Conservation (phyloP, 1,284 basidiomycete genomes). For the Agroathelia rolfsii region DNA sequence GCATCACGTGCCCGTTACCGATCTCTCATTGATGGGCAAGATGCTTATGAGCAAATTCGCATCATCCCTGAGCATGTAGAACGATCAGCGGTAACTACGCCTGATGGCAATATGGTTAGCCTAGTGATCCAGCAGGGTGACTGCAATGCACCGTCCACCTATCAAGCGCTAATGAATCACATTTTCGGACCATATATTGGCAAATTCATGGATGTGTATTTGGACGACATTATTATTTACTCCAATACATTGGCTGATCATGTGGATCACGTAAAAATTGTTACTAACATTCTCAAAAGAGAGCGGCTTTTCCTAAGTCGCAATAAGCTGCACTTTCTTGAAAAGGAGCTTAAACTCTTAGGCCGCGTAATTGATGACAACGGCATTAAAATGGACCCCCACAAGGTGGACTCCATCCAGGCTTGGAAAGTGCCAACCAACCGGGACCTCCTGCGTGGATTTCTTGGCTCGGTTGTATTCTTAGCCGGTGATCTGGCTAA, state of each 20-base stretch:
- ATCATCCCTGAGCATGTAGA: slow-evolving; percentile 19
- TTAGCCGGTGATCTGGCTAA: slow-evolving; percentile 10
- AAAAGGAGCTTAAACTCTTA: slow-evolving; percentile 15
- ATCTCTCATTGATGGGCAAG: slow-evolving; percentile 18
- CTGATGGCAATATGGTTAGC: slow-evolving; percentile 27
- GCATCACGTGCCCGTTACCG: slow-evolving; percentile 16
- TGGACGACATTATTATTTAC: slow-evolving; percentile 37
- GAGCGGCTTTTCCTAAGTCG: slow-evolving; percentile 17
- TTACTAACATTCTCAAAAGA: slow-evolving; percentile 14
- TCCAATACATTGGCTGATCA: slow-evolving; percentile 26
- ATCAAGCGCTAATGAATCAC: slow-evolving; percentile 25
- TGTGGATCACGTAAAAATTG: slow-evolving; percentile 15
- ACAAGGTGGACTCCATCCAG: slow-evolving; percentile 19
- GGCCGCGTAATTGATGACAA: slow-evolving; percentile 21
- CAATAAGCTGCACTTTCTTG: slow-evolving; percentile 21
- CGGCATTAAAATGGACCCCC: slow-evolving; percentile 22
- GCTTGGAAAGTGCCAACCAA: slow-evolving; percentile 21
- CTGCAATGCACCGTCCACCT: slow-evolving; percentile 26
- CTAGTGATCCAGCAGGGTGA: slow-evolving; percentile 27
- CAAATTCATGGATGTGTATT: slow-evolving; percentile 28
- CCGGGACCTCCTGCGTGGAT: slow-evolving; percentile 6
- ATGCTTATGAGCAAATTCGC: slow-evolving; percentile 26
- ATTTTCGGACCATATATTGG: slow-evolving; percentile 24
- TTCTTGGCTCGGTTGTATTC: slow-evolving; percentile 14
- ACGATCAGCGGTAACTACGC: slow-evolving; percentile 18